These are phyloP conservation scores for Fusarium sp. DNA, from an alignment of 2,329 filamentous ascomycete genomes.

Conservation along the genomic window DNA sequence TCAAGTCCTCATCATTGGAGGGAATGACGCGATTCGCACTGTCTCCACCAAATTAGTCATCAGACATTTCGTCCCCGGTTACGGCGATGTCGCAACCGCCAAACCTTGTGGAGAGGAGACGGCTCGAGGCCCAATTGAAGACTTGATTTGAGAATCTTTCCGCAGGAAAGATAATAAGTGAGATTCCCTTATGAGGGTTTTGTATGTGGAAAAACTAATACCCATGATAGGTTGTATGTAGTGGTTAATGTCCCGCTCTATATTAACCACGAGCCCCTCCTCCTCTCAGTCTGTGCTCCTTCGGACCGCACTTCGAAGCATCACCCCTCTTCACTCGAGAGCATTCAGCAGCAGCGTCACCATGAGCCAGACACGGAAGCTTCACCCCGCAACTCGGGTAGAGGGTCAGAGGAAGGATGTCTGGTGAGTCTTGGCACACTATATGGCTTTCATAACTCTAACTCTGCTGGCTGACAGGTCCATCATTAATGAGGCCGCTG, in stretches of 20 bases:
- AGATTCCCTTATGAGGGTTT: background rate
- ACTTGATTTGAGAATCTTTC: constrained; percentile 7
- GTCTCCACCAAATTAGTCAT: constrained; percentile 39
- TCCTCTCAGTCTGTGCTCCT: constrained; percentile 34
- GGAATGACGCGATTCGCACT: constrained; percentile 36
- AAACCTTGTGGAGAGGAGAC: constrained; percentile 2
- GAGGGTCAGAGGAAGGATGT: constrained; percentile 63
- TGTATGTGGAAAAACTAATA: constrained; percentile 8
- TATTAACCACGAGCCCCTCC: constrained; percentile 38
- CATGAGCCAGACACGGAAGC: constrained; percentile 57
- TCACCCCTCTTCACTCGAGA: constrained; percentile 32
- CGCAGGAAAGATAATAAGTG: background rate
- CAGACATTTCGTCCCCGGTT: constrained; percentile 15
- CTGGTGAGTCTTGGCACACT: constrained; percentile 52
- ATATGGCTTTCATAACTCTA: background rate
- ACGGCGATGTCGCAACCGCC: constrained; percentile 42
- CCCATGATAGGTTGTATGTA: background rate
- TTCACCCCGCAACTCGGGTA: constrained; percentile 62
- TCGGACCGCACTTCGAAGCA: constrained; percentile 32
- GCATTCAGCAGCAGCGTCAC: constrained; percentile 35
- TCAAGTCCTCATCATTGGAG: constrained; percentile 37
- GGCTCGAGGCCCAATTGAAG: constrained; percentile 3
- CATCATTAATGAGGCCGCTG: constrained; percentile 74
- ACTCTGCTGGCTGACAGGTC: constrained; percentile 56
- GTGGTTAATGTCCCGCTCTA: constrained; percentile 42